phyloP scores from a whole-genome alignment of 179 eudicot species.

The Dionaea muscipula region DNA sequence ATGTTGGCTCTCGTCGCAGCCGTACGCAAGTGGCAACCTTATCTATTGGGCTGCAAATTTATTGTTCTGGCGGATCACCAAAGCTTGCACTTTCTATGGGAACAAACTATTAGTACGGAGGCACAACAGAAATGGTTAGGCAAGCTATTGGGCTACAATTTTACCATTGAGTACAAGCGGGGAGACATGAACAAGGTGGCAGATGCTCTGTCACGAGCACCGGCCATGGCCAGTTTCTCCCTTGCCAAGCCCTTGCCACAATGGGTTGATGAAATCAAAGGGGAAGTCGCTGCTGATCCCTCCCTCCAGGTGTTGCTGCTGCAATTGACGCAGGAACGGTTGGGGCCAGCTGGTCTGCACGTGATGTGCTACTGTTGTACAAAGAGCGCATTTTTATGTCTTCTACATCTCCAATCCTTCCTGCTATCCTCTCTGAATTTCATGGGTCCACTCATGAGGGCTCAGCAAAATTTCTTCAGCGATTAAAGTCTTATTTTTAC shows the following conservation, averaged over 20 bases:
- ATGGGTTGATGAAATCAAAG: not conserved
- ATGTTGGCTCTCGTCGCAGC: not conserved
- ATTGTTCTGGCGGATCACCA: too few species aligned
- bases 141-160: constrained; percentile 6
- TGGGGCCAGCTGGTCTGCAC: too few species aligned
- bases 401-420: too few species aligned
- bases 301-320: too few species aligned
- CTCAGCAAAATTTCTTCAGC: not conserved
- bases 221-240: not conserved
- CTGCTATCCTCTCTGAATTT: too few species aligned
- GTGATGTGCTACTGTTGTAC: too few species aligned
- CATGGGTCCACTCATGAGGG: too few species aligned
- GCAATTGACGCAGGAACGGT: too few species aligned
- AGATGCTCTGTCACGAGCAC: not conserved
- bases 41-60: constrained; percentile 3
- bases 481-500: not conserved
- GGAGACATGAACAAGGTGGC: not conserved
- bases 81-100: not conserved
- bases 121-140: constrained; percentile 9
- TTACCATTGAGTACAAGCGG: too few species aligned
- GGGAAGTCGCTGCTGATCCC: too few species aligned
- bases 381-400: too few species aligned
- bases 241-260: not conserved
- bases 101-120: too few species aligned
- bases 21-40: not conserved